These are phyloP conservation scores for Pseudozyma sp. DNA, from an alignment of 1,284 basidiomycete species.

Conservation along the genomic window DNA sequence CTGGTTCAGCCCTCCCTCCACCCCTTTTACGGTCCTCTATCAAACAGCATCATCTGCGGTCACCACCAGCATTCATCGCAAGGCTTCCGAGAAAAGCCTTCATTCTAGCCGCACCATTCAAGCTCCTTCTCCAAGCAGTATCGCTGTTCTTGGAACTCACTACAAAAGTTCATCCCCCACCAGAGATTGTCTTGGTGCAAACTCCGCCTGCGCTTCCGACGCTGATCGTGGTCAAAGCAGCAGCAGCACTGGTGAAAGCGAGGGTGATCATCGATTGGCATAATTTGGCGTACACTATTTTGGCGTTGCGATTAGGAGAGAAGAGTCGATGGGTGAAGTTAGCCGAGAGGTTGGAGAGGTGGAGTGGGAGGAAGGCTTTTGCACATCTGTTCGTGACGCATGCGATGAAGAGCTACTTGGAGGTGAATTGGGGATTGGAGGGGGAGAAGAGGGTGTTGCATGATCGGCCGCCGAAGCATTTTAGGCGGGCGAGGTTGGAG, in stretches of 20 bases:
- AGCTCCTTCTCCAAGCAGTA: conserved; percentile 72
- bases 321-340: conserved; percentile 79
- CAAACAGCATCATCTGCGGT: conserved; percentile 73
- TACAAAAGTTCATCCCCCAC: conserved; percentile 76
- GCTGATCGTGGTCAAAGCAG: conserved; percentile 83
- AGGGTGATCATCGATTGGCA: conserved; percentile 99
- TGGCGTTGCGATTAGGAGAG: conserved; percentile 82
- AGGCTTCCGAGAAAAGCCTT: conserved; percentile 76
- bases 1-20: conserved; percentile 52
- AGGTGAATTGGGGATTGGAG: conserved; percentile 77
- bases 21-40: conserved; percentile 43
- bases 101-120: conserved; percentile 81
- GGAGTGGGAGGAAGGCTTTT: conserved; percentile 73
- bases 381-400: conserved; percentile 94
- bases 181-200: conserved; percentile 89
- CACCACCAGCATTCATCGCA: conserved; percentile 75
- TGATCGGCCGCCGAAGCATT: conserved; percentile 49
- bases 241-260: conserved; percentile 76
- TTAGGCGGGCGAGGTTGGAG: conserved; percentile 12
- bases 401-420: conserved; percentile 82
- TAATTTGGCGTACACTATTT: conserved; percentile 93
- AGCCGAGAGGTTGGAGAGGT: conserved; percentile 56
- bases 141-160: conserved; percentile 60
- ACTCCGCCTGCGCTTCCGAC: conserved; percentile 98
- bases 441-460: conserved; percentile 73